Conservation (phyloP, 1,139 yeast genomes). For the Meyerozyma athensensis region DNA sequence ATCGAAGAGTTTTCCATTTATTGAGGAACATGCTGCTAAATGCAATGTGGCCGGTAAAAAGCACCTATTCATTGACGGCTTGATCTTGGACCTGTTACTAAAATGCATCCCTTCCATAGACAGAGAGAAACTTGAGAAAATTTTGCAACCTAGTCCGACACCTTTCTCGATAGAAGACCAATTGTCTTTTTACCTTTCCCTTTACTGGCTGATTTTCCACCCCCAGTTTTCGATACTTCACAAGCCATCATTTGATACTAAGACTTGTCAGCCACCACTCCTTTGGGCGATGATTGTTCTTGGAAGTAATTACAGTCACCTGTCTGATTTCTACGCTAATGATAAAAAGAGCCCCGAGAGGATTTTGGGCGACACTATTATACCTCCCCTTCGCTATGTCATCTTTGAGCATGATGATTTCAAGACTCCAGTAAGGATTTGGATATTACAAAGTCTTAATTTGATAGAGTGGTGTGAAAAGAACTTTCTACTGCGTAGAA, state of each 20-base stretch:
- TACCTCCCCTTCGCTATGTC: conserved; percentile 14
- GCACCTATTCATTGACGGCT: conserved; percentile 27
- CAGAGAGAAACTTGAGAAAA: conserved; percentile 17
- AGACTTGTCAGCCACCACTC: conserved; percentile 10
- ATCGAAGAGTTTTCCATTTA: neutral
- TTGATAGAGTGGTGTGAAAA: conserved; percentile 67
- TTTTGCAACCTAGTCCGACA: conserved; percentile 18
- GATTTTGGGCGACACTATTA: conserved; percentile 7
- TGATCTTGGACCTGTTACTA: conserved; percentile 16
- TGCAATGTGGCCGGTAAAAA: conserved; percentile 23
- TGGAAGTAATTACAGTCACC: conserved; percentile 12
- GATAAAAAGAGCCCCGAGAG: neutral
- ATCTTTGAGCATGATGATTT: conserved; percentile 58
- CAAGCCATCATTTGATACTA: conserved; percentile 12
- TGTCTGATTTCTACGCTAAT: too few relatives aligned
- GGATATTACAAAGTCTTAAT: conserved; percentile 64
- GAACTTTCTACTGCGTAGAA: conserved; percentile 48
- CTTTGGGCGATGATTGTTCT: conserved; percentile 13
- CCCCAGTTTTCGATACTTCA: conserved; percentile 12
- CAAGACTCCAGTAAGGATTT: conserved; percentile 53
- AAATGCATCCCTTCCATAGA: conserved; percentile 17
- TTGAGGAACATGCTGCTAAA: conserved; percentile 16
- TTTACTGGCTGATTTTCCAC: conserved; percentile 14
- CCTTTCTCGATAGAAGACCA: conserved; percentile 5
- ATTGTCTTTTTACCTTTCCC: conserved; percentile 11